Conservation (phyloP, 306 rosid genomes). For the Prosopis cineraria region DNA sequence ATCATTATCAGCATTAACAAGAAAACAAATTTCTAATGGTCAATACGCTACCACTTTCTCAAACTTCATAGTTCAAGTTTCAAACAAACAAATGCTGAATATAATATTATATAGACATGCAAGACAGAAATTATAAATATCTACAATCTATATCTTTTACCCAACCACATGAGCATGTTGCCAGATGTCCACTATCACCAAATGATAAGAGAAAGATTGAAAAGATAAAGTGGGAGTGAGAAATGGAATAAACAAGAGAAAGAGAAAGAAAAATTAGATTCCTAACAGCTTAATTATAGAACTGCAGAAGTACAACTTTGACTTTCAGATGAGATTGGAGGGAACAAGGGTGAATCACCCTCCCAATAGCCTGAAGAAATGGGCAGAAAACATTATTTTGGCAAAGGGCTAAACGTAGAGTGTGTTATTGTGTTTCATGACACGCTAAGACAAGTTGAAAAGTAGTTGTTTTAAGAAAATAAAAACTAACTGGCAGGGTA, state of each 20-base stretch:
- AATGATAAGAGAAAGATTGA: background rate
- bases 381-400: background rate
- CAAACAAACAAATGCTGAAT: background rate
- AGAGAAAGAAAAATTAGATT: too few relatives aligned
- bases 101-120: background rate
- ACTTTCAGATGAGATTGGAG: background rate
- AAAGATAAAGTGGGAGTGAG: background rate
- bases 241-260: background rate
- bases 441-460: background rate
- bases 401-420: background rate
- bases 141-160: background rate
- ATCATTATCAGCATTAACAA: background rate
- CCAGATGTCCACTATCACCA: background rate
- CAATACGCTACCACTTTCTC: background rate
- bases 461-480: background rate
- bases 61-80: background rate
- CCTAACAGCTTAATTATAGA: too few relatives aligned
- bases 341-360: background rate
- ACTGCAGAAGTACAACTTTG: background rate
- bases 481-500: background rate
- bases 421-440: background rate
- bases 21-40: too few relatives aligned
- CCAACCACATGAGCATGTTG: background rate
- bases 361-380: background rate
- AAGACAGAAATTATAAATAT: background rate